Evolutionary conservation across 441 rosid genomes (phyloP).

Genomic region (Pelargonium myrrhifolium): DNA sequence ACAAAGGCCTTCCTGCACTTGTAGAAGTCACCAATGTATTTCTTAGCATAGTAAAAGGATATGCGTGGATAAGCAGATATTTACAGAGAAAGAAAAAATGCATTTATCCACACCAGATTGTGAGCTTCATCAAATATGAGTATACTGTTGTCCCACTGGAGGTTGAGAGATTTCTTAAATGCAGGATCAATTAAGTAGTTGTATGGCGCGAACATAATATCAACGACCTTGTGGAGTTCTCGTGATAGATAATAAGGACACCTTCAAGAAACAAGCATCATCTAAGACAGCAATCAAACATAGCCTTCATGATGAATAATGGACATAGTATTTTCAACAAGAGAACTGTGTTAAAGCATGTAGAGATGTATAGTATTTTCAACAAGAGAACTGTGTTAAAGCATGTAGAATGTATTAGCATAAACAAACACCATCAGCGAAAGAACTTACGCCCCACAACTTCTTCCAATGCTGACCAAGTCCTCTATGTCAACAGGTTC

Average conservation of each 20-base stretch:
- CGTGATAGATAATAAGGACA: conserved; percentile 82
- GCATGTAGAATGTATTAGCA: no score
- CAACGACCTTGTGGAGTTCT: conserved; percentile 83
- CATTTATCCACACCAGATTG: conserved; percentile 67
- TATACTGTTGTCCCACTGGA: conserved; percentile 62
- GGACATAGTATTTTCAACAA: conserved; percentile 8
- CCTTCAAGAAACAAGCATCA: conserved; percentile 39
- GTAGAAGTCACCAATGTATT: background rate
- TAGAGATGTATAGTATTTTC: background rate
- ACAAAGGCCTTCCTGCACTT: conserved; percentile 78
- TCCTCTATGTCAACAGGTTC: conserved; percentile 97
- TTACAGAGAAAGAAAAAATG: conserved; percentile 1
- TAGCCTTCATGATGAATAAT: conserved; percentile 15
- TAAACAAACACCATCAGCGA: conserved; percentile 15
- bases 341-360: background rate
- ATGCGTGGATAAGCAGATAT: conserved; percentile 12
- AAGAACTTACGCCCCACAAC: conserved; percentile 66
- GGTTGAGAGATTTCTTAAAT: conserved; percentile 47
- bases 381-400: no score
- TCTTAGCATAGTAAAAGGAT: conserved; percentile 2
- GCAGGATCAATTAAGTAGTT: conserved; percentile 79
- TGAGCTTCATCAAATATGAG: conserved; percentile 97
- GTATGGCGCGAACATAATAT: conserved; percentile 84
- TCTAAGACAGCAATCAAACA: conserved; percentile 15
- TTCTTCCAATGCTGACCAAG: conserved; percentile 71